phyloP scores from a whole-genome alignment of 2,329 filamentous ascomycete species.

The Colletotrichum tropicicola region DNA sequence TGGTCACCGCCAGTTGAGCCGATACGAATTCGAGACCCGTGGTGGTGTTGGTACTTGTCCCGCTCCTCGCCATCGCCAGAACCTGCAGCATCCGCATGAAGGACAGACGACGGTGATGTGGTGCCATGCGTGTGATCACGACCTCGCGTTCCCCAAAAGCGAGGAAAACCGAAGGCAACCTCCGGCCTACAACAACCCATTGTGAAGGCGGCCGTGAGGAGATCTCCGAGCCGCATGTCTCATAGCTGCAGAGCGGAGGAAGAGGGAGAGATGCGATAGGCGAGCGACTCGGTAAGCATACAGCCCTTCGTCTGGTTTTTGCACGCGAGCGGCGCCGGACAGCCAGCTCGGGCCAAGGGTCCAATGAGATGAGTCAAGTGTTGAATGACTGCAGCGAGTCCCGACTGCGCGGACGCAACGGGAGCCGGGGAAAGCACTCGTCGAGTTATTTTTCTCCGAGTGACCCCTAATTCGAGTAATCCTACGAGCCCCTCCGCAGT shows the following conservation, averaged over 20 bases:
- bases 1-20: background rate
- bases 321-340: background rate
- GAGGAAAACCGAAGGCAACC: background rate
- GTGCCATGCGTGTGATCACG: background rate
- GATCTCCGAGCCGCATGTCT: background rate
- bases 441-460: background rate
- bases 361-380: background rate
- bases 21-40: background rate
- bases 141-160: background rate
- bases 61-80: background rate
- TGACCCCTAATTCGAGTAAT: background rate
- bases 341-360: slow-evolving; percentile 11
- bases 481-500: background rate
- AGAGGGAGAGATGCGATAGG: slow-evolving; percentile 18
- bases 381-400: background rate
- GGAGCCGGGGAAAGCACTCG: background rate
- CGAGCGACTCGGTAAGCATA: background rate
- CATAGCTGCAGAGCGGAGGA: background rate
- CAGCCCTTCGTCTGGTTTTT: background rate
- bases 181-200: background rate
- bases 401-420: background rate
- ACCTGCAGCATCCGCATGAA: background rate
- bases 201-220: background rate
- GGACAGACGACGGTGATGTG: background rate
- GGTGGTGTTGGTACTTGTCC: background rate